phyloP scores from a whole-genome alignment of 139 green algal species.

The Tetraselmis striata region DNA sequence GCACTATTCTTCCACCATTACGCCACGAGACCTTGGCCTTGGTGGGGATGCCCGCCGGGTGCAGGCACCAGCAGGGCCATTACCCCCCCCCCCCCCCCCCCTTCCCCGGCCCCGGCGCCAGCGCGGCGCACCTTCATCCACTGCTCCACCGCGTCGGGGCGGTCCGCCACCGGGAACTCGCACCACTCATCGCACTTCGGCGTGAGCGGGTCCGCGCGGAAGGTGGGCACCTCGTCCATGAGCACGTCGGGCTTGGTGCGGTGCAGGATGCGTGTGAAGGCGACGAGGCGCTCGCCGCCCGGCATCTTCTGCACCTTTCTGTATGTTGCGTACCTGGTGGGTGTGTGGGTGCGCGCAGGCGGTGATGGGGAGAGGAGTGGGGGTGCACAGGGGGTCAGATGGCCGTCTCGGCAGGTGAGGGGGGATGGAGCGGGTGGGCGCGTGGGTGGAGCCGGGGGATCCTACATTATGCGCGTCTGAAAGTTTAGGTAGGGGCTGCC shows the following conservation, averaged over 20 bases:
- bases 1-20: too few relatives aligned
- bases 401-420: too few relatives aligned
- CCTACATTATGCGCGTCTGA: slow-evolving; percentile 80
- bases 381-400: too few relatives aligned
- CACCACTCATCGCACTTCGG: slow-evolving; percentile 73
- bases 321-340: slow-evolving; percentile 72
- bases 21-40: too few relatives aligned
- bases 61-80: too few relatives aligned
- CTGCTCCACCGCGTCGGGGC: slow-evolving; percentile 72
- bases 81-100: too few relatives aligned
- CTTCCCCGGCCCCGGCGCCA: too few relatives aligned
- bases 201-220: slow-evolving; percentile 48
- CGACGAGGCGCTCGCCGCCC: slow-evolving; percentile 62
- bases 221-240: slow-evolving; percentile 62
- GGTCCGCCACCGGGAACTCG: slow-evolving; percentile 78
- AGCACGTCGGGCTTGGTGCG: slow-evolving; percentile 60
- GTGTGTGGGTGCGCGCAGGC: too few relatives aligned
- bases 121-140: too few relatives aligned
- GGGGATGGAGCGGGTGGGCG: too few relatives aligned
- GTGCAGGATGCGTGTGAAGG: slow-evolving; percentile 85
- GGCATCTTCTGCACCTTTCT: slow-evolving; percentile 57
- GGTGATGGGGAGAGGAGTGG: slow-evolving; percentile 44
- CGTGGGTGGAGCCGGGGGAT: too few relatives aligned
- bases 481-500: slow-evolving; percentile 85
- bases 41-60: too few relatives aligned